phyloP scores from a whole-genome alignment of 345 rosid species.

The Physaria fendleri region DNA sequence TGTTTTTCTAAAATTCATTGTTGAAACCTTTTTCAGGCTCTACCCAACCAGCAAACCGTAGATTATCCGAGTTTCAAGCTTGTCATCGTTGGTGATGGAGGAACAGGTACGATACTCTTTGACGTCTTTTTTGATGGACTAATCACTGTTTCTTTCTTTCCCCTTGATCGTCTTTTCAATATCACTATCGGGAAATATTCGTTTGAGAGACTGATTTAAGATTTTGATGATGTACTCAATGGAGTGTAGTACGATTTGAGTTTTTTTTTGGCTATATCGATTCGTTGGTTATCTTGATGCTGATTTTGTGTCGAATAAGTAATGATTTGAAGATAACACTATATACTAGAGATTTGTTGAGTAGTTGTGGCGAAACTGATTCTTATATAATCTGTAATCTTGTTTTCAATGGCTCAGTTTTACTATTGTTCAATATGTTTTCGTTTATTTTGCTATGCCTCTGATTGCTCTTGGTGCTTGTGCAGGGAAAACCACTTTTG shows the following conservation, averaged over 20 bases:
- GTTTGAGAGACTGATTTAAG: background rate
- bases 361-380: background rate
- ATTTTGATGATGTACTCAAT: background rate
- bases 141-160: background rate
- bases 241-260: background rate
- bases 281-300: background rate
- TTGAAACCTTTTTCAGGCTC: conserved; percentile 37
- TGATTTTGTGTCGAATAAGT: too few relatives aligned
- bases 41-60: conserved; percentile 64
- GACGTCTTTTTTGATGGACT: background rate
- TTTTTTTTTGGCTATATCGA: background rate
- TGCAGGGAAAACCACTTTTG: conserved; percentile 86
- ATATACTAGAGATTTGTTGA: background rate
- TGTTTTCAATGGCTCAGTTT: background rate
- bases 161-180: background rate
- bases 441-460: background rate
- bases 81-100: conserved; percentile 88
- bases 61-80: conserved; percentile 86
- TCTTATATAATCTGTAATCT: background rate
- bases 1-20: background rate
- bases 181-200: background rate
- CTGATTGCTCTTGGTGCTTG: background rate
- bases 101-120: conserved; percentile 71
- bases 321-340: background rate
- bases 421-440: background rate